phyloP scores from a whole-genome alignment of 176 grass and related monocot species.

The Aegilops longissima region DNA sequence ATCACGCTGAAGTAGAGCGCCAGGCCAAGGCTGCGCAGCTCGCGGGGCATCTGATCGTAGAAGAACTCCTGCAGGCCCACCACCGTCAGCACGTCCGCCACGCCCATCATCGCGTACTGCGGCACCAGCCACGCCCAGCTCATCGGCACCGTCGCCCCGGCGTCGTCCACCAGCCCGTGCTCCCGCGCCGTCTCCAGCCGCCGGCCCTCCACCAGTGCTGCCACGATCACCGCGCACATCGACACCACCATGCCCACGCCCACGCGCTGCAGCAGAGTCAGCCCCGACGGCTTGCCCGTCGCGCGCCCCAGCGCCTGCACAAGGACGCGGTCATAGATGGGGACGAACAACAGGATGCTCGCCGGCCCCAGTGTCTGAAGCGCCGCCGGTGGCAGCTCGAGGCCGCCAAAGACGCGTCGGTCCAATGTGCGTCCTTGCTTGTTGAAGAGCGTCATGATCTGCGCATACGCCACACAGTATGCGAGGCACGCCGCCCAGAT shows the following conservation, averaged over 20 bases:
- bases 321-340: neutral
- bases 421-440: neutral
- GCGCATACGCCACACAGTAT: neutral
- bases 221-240: neutral
- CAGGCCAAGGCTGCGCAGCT: neutral
- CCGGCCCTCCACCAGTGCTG: neutral
- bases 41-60: constrained; percentile 59
- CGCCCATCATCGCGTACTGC: constrained; percentile 6
- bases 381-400: neutral
- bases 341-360: neutral
- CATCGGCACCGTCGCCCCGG: neutral
- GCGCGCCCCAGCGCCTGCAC: neutral
- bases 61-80: constrained; percentile 72
- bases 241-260: neutral
- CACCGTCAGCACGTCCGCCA: constrained; percentile 37
- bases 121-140: neutral
- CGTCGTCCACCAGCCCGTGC: neutral
- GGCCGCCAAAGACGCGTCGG: neutral
- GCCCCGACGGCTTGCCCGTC: neutral
- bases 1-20: neutral
- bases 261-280: neutral
- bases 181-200: neutral
- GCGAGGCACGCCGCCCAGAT: neutral
- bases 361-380: neutral
- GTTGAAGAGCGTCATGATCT: constrained; percentile 7